phyloP scores from a whole-genome alignment of 1,284 basidiomycete species.

The Phlebopus sp. region DNA sequence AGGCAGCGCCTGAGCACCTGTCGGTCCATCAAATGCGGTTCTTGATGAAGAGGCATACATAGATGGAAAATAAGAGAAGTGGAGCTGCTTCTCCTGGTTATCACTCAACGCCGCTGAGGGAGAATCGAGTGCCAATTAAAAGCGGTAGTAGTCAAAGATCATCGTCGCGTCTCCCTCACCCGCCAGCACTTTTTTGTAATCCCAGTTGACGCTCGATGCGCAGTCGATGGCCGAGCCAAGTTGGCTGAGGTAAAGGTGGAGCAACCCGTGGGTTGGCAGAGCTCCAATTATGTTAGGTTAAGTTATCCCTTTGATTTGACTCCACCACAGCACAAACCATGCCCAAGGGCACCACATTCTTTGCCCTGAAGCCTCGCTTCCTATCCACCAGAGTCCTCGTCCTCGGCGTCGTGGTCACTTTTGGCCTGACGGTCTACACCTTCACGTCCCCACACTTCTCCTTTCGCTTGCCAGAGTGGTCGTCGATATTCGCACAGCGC shows the following conservation, averaged over 20 bases:
- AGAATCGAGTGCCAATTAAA: not conserved
- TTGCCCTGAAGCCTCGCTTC: conserved; percentile 19
- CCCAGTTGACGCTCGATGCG: not conserved
- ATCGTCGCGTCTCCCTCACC: not conserved
- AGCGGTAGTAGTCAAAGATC: not conserved
- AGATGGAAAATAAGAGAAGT: too few species aligned
- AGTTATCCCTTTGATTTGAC: too few species aligned
- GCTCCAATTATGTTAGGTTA: too few species aligned
- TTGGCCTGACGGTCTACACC: conserved; percentile 23
- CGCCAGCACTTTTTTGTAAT: not conserved
- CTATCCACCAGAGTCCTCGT: conserved; percentile 22
- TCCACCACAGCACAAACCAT: conserved; percentile 6
- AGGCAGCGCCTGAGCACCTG: too few species aligned
- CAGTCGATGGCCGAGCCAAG: too few species aligned
- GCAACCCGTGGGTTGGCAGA: not conserved
- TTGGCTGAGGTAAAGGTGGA: not conserved
- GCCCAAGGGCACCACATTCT: conserved; percentile 7
- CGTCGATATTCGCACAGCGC: conserved; percentile 24
- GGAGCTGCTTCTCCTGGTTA: not conserved
- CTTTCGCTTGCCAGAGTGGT: conserved; percentile 18
- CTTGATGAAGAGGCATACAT: too few species aligned
- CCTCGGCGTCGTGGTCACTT: conserved; percentile 20
- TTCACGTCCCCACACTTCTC: conserved; percentile 20
- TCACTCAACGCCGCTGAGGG: not conserved
- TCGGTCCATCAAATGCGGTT: too few species aligned